phyloP scores from a whole-genome alignment of 2,329 filamentous ascomycete species.

The Xylariaceae sp. region DNA sequence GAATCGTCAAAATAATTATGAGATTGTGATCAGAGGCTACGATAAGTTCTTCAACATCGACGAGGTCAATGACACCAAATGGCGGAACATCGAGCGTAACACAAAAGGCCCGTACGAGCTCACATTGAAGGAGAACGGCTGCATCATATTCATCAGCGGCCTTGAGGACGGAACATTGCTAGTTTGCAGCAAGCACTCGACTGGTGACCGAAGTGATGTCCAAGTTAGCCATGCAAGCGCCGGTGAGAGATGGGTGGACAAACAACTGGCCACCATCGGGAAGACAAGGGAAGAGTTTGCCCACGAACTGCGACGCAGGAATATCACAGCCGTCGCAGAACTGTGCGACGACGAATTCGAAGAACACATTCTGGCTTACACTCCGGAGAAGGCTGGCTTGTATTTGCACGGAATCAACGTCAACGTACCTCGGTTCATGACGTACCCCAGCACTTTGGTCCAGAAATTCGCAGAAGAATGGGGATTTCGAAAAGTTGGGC shows the following conservation, averaged over 20 bases:
- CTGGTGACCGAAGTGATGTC: constrained; percentile 67
- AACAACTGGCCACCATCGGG: constrained; percentile 70
- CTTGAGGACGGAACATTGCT: constrained; percentile 83
- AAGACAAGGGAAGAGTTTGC: constrained; percentile 77
- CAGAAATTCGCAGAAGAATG: constrained; percentile 85
- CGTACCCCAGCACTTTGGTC: constrained; percentile 76
- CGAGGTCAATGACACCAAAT: constrained; percentile 76
- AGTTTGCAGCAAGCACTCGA: constrained; percentile 99
- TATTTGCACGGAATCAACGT: constrained; percentile 96
- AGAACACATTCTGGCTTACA: constrained; percentile 92
- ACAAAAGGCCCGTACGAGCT: constrained; percentile 89
- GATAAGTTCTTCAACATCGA: constrained; percentile 98
- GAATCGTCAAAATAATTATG: constrained; percentile 56
- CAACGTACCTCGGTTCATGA: constrained; percentile 87
- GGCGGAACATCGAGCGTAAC: constrained; percentile 68
- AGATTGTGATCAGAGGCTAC: constrained; percentile 86
- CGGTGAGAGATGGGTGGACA: constrained; percentile 76
- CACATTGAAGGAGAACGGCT: constrained; percentile 98
- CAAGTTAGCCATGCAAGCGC: constrained; percentile 76
- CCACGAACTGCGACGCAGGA: constrained; percentile 66
- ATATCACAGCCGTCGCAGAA: constrained; percentile 91
- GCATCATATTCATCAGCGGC: constrained; percentile 94
- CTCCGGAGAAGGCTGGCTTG: constrained; percentile 73
- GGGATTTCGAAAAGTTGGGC: constrained; percentile 88
- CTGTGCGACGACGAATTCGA: constrained; percentile 95